These are phyloP conservation scores for Casuarina equisetifolia DNA, from an alignment of 306 rosid species.

Conservation along the genomic window DNA sequence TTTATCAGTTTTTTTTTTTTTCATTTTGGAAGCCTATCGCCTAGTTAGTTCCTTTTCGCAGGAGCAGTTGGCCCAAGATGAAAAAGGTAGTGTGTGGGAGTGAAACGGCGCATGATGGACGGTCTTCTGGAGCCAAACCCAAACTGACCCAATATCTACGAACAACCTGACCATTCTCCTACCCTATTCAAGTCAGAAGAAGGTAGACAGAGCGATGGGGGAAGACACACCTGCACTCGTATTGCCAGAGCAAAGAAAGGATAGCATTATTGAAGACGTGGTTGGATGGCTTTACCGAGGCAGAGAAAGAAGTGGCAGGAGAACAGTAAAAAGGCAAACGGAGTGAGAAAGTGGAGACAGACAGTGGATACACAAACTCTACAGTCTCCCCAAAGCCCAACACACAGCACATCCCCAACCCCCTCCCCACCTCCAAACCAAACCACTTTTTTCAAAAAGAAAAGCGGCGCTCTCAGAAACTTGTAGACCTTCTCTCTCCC, in stretches of 20 bases:
- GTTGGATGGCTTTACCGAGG: constrained; percentile 33
- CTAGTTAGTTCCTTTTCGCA: too few relatives aligned
- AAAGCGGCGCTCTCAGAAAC: constrained; percentile 17
- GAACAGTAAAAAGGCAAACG: constrained; percentile 22
- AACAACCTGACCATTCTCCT: too few relatives aligned
- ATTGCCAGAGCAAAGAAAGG: not conserved
- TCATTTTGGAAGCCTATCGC: too few relatives aligned
- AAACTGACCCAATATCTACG: too few relatives aligned
- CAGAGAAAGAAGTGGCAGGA: not conserved
- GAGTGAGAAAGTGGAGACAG: constrained; percentile 36
- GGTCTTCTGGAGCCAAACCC: too few relatives aligned
- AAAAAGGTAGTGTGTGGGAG: too few relatives aligned
- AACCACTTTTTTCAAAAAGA: not conserved
- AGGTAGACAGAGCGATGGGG: not conserved
- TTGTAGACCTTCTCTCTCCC: not conserved
- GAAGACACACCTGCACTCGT: not conserved
- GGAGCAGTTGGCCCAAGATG: too few relatives aligned
- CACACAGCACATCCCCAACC: not conserved
- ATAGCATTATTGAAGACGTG: not conserved
- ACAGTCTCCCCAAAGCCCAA: not conserved
- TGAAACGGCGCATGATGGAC: too few relatives aligned
- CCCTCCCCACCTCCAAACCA: not conserved
- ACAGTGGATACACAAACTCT: not conserved
- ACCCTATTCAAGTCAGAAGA: not conserved
- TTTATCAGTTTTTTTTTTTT: too few relatives aligned